phyloP scores from a whole-genome alignment of 495 filamentous ascomycete genomes.

The Aspergillus wentii region DNA sequence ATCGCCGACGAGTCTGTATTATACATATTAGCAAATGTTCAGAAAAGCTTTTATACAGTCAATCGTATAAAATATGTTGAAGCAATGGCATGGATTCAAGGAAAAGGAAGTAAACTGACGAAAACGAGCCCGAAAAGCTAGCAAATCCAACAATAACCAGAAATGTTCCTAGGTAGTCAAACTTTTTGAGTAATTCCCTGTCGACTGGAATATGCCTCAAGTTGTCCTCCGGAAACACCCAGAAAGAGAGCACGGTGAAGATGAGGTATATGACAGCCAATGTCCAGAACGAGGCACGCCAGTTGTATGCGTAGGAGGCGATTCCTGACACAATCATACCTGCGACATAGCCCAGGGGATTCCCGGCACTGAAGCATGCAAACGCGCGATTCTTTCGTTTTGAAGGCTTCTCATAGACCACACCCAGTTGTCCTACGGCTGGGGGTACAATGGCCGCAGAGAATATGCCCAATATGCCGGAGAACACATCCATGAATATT shows the following conservation, averaged over 20 bases:
- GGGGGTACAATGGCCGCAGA: conserved; percentile 55
- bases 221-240: conserved; percentile 52
- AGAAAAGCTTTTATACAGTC: too few relatives aligned
- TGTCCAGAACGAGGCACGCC: conserved; percentile 55
- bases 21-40: neutral
- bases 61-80: too few relatives aligned
- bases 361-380: conserved; percentile 60
- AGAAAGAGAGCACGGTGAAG: conserved; percentile 48
- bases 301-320: conserved; percentile 56
- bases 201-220: conserved; percentile 9
- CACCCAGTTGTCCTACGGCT: conserved; percentile 55
- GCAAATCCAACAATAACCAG: conserved; percentile 56
- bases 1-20: conserved; percentile 25
- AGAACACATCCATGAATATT: conserved; percentile 53
- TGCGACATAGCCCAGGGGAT: conserved; percentile 57
- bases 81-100: too few relatives aligned
- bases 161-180: conserved; percentile 57
- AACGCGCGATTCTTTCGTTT: too few relatives aligned
- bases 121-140: conserved; percentile 50
- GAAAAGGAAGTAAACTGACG: conserved; percentile 43
- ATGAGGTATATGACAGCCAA: conserved; percentile 53
- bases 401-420: conserved; percentile 53
- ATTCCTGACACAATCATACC: conserved; percentile 56
- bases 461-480: conserved; percentile 51
- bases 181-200: conserved; percentile 34